Percentiles rank a stretch among this genome's conserved stretches.
These are phyloP conservation scores for Vitis hybrid DNA, from an alignment of 177 flowering plant genomes.

Conservation along the genomic window DNA sequence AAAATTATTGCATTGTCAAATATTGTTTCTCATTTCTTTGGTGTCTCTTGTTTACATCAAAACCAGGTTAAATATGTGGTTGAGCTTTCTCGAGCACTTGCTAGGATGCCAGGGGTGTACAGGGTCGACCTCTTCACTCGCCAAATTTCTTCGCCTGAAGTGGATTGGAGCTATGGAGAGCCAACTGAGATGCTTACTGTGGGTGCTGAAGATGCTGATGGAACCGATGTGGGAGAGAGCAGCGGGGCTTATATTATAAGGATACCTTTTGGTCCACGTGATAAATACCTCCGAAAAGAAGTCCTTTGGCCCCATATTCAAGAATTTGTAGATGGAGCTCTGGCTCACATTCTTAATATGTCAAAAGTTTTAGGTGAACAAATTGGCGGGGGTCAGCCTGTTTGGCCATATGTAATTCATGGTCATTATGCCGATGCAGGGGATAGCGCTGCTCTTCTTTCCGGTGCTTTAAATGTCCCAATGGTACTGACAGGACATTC, in stretches of 20 bases:
- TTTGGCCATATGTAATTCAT: conserved; percentile 97
- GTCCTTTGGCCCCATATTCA: conserved; percentile 85
- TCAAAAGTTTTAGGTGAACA: conserved; percentile 86
- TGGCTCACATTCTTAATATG: conserved; percentile 90
- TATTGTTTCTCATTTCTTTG: neutral
- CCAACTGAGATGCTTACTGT: conserved; percentile 88
- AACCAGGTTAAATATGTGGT: conserved; percentile 92
- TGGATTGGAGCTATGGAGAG: conserved; percentile 97
- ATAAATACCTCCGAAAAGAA: conserved; percentile 79
- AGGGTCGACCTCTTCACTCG: conserved; percentile 96
- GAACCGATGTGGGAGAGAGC: conserved; percentile 73
- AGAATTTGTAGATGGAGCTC: conserved; percentile 96
- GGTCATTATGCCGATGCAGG: conserved; percentile 99
- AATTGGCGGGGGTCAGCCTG: conserved; percentile 72
- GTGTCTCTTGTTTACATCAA: neutral
- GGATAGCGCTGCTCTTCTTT: conserved; percentile 94
- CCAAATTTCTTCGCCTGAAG: conserved; percentile 78
- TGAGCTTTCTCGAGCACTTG: conserved; percentile 90
- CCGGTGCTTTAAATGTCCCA: conserved; percentile 94
- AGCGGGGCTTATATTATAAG: conserved; percentile 95
- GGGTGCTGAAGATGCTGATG: conserved; percentile 56
- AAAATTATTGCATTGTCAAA: neutral
- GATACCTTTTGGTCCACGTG: conserved; percentile 91
- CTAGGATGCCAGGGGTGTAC: conserved; percentile 92
- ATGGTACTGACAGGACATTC: conserved; percentile 98